Base-by-base conservation (phyloP, 441 rosid species). In the Pelargonium exstipulatum region DNA sequence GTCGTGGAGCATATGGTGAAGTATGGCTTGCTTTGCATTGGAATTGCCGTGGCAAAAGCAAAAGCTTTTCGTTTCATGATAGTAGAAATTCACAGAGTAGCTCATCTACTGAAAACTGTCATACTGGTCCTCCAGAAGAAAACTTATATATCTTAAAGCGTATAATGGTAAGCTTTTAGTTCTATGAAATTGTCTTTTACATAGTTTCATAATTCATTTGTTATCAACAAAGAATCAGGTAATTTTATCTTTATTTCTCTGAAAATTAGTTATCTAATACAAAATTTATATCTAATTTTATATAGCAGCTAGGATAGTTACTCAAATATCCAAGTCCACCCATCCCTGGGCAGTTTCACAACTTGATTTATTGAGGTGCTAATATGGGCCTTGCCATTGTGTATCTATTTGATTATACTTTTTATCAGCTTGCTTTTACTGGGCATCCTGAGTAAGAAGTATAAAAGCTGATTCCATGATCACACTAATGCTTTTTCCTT, bases 1-100 rank as follows among this genome's bases (percentile, higher is more conserved):
- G 94, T 61, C 97, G 87, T 18, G 99, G 99, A 78, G 86, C 96
- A 70, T 88, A 90, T 73, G 99, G 96, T 68, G 99, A 94, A 83
- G 99, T 94, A 42, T 94, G 99, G 99, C 79, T 94, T 78, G 96
- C 95, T 64, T 84, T 87, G 83, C 86, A 86, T 71, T 88, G 96
- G 97, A 83, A 87, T 77, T 94, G 94, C 76, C 80, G 86, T 70
- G 73, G 71, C 70, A 74, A 71, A 74, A 77, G 79, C 70, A 77
- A 77, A 72, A 84, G 78, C 73, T 66, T 69, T 65, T 80, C 86
- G 20, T 77, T 62, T 67, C 73, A 67, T 76, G 71, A 62, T 71
- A 60, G 65, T 60, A 79, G 75, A 76, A 76, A 77, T 78, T 73
- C 83, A 16, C 62, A 73, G 53, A 66, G 78, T 76, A 72, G 75